A percentile compares a stretch with the other conserved stretches of the same genome.
These are phyloP conservation scores for Gossypium schwendimanii DNA, from an alignment of 441 rosid genomes.

Conservation along the genomic window DNA sequence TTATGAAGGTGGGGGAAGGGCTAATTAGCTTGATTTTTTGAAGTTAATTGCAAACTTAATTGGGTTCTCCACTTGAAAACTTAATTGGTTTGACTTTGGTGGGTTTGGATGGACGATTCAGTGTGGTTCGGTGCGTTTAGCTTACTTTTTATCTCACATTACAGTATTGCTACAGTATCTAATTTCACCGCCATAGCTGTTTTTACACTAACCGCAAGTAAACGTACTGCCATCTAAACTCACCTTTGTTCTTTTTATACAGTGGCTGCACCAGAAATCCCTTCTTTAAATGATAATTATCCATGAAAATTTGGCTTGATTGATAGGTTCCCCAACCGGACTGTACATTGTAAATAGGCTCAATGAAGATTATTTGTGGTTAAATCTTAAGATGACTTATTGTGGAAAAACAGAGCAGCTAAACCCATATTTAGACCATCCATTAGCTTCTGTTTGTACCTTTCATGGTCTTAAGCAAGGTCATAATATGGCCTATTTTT, in stretches of 20 bases:
- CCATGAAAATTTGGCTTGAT: neutral
- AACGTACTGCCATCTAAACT: too few relatives aligned
- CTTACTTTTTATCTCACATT: too few relatives aligned
- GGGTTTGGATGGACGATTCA: too few relatives aligned
- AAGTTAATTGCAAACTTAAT: neutral
- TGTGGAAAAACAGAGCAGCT: neutral
- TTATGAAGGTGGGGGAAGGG: neutral
- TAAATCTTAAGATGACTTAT: neutral
- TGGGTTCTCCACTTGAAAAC: neutral
- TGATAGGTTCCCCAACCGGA: neutral
- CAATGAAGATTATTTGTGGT: neutral
- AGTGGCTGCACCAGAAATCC: neutral
- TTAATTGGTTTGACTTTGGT: neutral
- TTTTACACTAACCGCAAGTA: too few relatives aligned
- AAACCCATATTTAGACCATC: neutral
- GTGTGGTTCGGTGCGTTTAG: too few relatives aligned
- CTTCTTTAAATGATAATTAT: neutral
- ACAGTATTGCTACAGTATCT: too few relatives aligned
- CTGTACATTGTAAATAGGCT: neutral
- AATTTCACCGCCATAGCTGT: too few relatives aligned
- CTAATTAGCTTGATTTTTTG: neutral
- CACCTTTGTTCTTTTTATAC: neutral
- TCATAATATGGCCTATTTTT: neutral
- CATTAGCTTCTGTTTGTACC: neutral
- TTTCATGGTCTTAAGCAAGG: neutral